These are phyloP conservation scores for Panicum miliaceum DNA, from an alignment of 176 grass and related monocot species.

Conservation along the genomic window DNA sequence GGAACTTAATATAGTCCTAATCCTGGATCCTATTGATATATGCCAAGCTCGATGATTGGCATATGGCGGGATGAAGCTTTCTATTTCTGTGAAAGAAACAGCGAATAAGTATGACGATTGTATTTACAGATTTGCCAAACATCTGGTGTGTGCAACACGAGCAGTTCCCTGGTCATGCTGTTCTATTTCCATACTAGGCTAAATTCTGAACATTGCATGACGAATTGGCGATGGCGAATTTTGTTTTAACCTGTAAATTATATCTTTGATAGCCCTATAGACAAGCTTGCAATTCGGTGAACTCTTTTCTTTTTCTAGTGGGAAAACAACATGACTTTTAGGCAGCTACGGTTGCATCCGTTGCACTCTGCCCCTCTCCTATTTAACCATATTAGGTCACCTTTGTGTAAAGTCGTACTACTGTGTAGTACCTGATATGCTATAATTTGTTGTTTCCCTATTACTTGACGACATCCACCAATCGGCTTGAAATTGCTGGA, in stretches of 20 bases:
- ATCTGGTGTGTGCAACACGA: neutral
- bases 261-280: neutral
- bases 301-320: neutral
- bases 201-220: neutral
- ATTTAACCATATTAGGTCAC: neutral
- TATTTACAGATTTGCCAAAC: neutral
- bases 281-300: neutral
- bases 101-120: neutral
- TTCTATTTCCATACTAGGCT: slow-evolving; percentile 5
- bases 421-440: neutral
- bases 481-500: neutral
- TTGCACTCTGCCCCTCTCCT: no score
- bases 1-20: neutral
- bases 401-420: neutral
- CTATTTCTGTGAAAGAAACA: slow-evolving; percentile 24
- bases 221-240: neutral
- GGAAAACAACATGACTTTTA: neutral
- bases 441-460: neutral
- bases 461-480: neutral
- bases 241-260: neutral
- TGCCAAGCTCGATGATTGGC: neutral
- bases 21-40: neutral
- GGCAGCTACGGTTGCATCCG: no score
- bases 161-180: neutral
- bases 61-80: neutral